Conservation (phyloP, 768 basidiomycete species). For the Clitopilus hobsonii region DNA sequence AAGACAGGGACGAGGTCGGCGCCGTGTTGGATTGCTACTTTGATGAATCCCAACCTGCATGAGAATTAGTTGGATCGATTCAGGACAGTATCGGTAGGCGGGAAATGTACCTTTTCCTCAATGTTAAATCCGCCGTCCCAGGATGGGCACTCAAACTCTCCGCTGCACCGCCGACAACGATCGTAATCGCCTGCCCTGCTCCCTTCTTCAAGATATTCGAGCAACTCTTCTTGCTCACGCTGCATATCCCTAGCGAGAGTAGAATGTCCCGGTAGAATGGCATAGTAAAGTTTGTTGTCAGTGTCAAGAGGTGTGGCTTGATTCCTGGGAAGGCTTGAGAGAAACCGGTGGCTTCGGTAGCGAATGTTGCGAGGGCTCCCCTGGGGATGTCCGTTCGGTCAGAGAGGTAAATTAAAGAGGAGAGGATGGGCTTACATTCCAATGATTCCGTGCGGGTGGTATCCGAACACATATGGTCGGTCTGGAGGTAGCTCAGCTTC, state of each 20-base stretch:
- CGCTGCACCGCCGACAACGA: conserved; percentile 95
- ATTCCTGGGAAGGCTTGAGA: conserved; percentile 88
- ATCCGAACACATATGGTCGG: conserved; percentile 93
- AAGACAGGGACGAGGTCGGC: conserved; percentile 97
- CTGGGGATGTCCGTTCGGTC: conserved; percentile 29
- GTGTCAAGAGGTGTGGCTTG: conserved; percentile 87
- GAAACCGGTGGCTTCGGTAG: conserved; percentile 93
- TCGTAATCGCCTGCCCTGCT: conserved; percentile 72
- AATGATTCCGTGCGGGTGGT: conserved; percentile 98
- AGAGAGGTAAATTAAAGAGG: background rate
- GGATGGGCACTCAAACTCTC: conserved; percentile 93
- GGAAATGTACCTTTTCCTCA: conserved; percentile 54
- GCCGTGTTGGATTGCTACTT: conserved; percentile 88
- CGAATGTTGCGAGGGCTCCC: conserved; percentile 95
- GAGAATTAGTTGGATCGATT: background rate
- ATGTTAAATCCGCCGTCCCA: conserved; percentile 90
- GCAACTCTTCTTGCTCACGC: conserved; percentile 88
- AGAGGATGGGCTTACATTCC: conserved; percentile 67
- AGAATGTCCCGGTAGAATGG: conserved; percentile 93
- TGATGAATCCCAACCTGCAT: conserved; percentile 86
- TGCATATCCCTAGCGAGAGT: conserved; percentile 83
- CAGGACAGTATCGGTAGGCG: background rate
- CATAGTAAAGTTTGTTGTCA: conserved; percentile 84
- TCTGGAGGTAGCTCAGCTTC: conserved; percentile 90
- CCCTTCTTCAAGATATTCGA: conserved; percentile 76